phyloP scores from a whole-genome alignment of 192 early-diverging fungal species.

The Chytriomyces sp. region DNA sequence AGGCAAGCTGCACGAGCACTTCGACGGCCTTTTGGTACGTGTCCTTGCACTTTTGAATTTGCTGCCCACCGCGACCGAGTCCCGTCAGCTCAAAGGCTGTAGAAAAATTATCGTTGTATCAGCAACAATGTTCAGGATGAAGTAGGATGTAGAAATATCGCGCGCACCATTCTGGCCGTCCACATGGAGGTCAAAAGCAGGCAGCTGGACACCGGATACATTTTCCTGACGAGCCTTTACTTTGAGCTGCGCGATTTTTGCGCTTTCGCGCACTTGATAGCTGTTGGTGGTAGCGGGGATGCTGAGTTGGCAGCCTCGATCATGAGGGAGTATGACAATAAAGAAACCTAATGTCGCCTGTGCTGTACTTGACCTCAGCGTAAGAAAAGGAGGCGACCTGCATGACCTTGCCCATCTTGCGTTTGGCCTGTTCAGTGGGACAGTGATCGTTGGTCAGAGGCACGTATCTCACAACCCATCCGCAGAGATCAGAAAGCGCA shows the following conservation, averaged over 20 bases:
- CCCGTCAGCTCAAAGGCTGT: slow-evolving; percentile 95
- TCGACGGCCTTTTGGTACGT: slow-evolving; percentile 94
- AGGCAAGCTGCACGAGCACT: slow-evolving; percentile 96
- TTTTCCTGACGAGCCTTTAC: slow-evolving; percentile 94
- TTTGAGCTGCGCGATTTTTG: slow-evolving; percentile 87
- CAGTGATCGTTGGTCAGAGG: no score
- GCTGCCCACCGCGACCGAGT: slow-evolving; percentile 96
- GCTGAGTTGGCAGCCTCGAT: not conserved
- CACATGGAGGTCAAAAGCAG: slow-evolving; percentile 84
- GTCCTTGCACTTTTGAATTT: slow-evolving; percentile 91
- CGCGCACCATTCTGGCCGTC: slow-evolving; percentile 85
- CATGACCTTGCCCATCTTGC: slow-evolving; percentile 99
- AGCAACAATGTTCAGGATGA: not conserved
- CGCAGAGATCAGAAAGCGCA: slow-evolving; percentile 3
- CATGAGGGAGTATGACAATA: not conserved
- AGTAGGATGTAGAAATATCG: not conserved
- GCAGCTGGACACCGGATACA: slow-evolving; percentile 95
- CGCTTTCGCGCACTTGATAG: slow-evolving; percentile 95
- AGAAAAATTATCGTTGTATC: slow-evolving; percentile 14
- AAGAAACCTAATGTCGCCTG: slow-evolving; percentile 88
- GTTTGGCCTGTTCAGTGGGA: slow-evolving; percentile 70
- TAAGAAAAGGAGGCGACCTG: slow-evolving; percentile 97
- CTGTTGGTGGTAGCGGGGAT: slow-evolving; percentile 36
- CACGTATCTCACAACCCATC: not conserved
- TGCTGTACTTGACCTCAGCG: slow-evolving; percentile 94